Evolutionary conservation across 495 filamentous ascomycete species (phyloP).

Genomic region (Trichocladium antarcticum): DNA sequence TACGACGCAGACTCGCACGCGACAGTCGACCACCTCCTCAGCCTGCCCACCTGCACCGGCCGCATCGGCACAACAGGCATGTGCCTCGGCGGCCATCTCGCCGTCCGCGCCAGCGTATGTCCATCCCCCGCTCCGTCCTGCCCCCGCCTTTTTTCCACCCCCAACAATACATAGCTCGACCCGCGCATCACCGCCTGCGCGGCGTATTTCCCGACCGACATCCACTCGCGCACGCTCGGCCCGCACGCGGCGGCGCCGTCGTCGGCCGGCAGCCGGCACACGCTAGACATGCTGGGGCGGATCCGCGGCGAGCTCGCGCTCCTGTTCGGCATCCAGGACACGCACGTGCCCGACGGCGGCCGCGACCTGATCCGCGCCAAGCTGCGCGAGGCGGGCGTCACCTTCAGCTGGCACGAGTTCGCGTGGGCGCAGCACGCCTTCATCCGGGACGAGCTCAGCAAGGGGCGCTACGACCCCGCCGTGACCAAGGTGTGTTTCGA

Average conservation of each 20-base stretch:
- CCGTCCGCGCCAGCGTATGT: conserved; percentile 60
- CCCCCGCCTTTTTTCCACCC: not conserved
- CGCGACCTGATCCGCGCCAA: conserved; percentile 79
- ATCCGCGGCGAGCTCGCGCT: conserved; percentile 73
- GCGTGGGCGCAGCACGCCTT: conserved; percentile 93
- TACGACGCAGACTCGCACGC: conserved; percentile 81
- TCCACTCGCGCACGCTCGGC: conserved; percentile 68
- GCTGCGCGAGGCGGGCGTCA: conserved; percentile 60
- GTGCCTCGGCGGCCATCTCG: conserved; percentile 89
- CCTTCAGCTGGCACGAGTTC: conserved; percentile 78
- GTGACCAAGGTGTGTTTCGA: conserved; percentile 84
- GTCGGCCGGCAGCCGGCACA: conserved; percentile 28
- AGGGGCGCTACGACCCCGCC: conserved; percentile 84
- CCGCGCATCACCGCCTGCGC: conserved; percentile 62
- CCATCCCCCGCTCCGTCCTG: not conserved
- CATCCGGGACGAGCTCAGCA: conserved; percentile 89
- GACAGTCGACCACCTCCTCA: conserved; percentile 62
- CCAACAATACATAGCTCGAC: conserved; percentile 43
- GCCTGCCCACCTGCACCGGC: conserved; percentile 71
- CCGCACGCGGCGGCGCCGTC: conserved; percentile 25
- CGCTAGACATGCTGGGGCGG: conserved; percentile 40
- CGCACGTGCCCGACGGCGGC: conserved; percentile 75
- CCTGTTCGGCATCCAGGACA: conserved; percentile 89
- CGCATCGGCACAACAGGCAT: conserved; percentile 82
- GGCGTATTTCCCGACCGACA: conserved; percentile 88